phyloP scores from a whole-genome alignment of 2,329 filamentous ascomycete species.

The Trichoderma harzianum region DNA sequence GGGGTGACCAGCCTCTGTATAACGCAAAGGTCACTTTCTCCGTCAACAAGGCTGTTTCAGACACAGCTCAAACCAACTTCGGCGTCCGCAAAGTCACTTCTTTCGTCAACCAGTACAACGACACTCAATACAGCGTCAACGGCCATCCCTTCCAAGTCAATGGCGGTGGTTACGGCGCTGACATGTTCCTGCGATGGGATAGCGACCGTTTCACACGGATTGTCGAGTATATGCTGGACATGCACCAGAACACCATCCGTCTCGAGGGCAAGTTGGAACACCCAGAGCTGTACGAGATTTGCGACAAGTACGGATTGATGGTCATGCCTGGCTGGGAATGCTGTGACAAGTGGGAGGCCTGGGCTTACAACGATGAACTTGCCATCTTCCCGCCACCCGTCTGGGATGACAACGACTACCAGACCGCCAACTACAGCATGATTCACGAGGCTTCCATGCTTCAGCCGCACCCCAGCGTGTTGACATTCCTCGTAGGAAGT shows the following conservation, averaged over 20 bases:
- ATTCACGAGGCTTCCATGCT: conserved; percentile 58
- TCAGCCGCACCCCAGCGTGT: conserved; percentile 56
- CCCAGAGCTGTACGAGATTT: conserved; percentile 55
- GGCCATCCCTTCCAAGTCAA: conserved; percentile 56
- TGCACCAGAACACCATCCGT: conserved; percentile 61
- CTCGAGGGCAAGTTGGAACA: conserved; percentile 65
- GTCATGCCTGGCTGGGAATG: conserved; percentile 63
- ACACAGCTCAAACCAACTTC: conserved; percentile 28
- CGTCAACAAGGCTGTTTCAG: conserved; percentile 30
- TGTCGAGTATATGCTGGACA: conserved; percentile 53
- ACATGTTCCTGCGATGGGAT: conserved; percentile 61
- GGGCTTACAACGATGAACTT: conserved; percentile 56
- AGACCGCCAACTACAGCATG: conserved; percentile 52
- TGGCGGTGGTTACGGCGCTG: conserved; percentile 58
- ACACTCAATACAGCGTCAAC: conserved; percentile 56
- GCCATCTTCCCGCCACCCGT: conserved; percentile 32
- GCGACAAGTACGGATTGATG: conserved; percentile 59
- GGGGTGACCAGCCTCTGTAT: conserved; percentile 57
- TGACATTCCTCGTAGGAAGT: conserved; percentile 58
- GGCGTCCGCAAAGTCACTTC: conserved; percentile 43
- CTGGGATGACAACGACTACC: conserved; percentile 55
- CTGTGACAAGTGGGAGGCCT: conserved; percentile 66
- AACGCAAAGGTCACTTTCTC: conserved; percentile 30
- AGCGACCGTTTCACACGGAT: conserved; percentile 44
- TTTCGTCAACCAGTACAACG: conserved; percentile 48